A percentile compares a stretch with the other conserved stretches of the same genome.
These are phyloP conservation scores for Quaeritorhiza haematococci DNA, from an alignment of 371 early-diverging fungal genomes.

Conservation along the genomic window DNA sequence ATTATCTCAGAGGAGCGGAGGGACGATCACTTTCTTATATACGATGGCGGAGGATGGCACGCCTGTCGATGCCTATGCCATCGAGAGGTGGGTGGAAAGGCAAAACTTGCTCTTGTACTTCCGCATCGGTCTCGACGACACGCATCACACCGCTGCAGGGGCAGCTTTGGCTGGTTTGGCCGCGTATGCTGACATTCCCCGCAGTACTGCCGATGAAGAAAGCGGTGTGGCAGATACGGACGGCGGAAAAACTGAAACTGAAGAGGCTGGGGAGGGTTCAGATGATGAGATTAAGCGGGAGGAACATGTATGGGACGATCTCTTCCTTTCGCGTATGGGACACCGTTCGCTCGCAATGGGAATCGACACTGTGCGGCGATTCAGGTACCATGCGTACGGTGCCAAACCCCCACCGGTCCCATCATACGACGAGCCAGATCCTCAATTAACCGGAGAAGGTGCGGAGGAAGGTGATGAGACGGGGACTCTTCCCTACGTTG, in stretches of 20 bases:
- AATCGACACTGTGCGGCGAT: background rate
- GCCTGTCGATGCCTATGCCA: slow-evolving; percentile 28
- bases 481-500: slow-evolving; percentile 40
- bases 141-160: slow-evolving; percentile 51
- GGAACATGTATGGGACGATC: slow-evolving; percentile 28
- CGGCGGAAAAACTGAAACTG: slow-evolving; percentile 11
- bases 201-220: slow-evolving; percentile 2
- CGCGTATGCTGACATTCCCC: slow-evolving; percentile 17
- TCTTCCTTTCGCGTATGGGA: slow-evolving; percentile 5
- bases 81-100: background rate
- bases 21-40: slow-evolving; percentile 12
- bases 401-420: too few relatives aligned
- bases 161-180: slow-evolving; percentile 50
- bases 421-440: too few relatives aligned
- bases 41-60: slow-evolving; percentile 33
- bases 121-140: slow-evolving; percentile 63
- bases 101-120: slow-evolving; percentile 23
- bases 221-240: background rate
- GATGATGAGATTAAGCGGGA: slow-evolving; percentile 15
- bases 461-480: slow-evolving; percentile 16
- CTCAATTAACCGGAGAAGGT: background rate
- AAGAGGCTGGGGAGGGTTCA: slow-evolving; percentile 21
- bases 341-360: slow-evolving; percentile 12
- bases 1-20: too few relatives aligned
- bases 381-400: too few relatives aligned